A percentile compares a stretch with the other conserved stretches of the same genome.
phyloP scores from a whole-genome alignment of 345 rosid species.

The Dipteronia dyeriana region DNA sequence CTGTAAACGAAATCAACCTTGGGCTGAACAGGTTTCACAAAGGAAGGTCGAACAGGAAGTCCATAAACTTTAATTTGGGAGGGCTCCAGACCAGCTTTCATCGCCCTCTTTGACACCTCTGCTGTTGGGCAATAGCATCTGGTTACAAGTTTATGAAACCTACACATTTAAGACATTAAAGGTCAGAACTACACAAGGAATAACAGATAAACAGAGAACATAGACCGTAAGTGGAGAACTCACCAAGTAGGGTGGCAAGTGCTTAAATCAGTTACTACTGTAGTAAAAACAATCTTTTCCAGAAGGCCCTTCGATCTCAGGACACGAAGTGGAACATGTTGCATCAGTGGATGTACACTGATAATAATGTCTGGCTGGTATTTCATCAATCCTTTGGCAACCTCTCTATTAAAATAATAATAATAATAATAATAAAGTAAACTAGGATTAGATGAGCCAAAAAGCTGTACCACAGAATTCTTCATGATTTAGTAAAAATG shows the following conservation, averaged over 20 bases:
- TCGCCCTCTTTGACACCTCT: conserved; percentile 87
- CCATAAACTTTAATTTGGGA: conserved; percentile 93
- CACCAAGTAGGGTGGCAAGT: conserved; percentile 99
- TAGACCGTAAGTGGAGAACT: conserved; percentile 14
- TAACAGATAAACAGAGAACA: conserved; percentile 5
- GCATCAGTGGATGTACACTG: conserved; percentile 98
- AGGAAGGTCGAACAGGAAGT: conserved; percentile 97
- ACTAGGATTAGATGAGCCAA: conserved; percentile 19
- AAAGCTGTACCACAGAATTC: conserved; percentile 1
- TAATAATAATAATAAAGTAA: too few species aligned
- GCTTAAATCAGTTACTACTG: conserved; percentile 92
- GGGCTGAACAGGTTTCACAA: conserved; percentile 86
- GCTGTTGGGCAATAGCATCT: conserved; percentile 96
- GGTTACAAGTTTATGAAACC: conserved; percentile 99
- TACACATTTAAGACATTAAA: conserved; percentile 26
- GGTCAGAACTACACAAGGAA: conserved; percentile 20
- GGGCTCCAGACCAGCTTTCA: conserved; percentile 82
- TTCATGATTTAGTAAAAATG: not conserved
- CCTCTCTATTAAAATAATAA: too few species aligned
- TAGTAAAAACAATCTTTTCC: conserved; percentile 87
- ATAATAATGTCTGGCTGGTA: conserved; percentile 94
- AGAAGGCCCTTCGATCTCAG: conserved; percentile 86
- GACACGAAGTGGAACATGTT: conserved; percentile 97
- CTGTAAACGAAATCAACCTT: conserved; percentile 55
- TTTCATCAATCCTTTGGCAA: conserved; percentile 96